These are phyloP conservation scores for Rhinocladiella similis DNA, from an alignment of 2,329 filamentous ascomycete genomes.

Conservation along the genomic window DNA sequence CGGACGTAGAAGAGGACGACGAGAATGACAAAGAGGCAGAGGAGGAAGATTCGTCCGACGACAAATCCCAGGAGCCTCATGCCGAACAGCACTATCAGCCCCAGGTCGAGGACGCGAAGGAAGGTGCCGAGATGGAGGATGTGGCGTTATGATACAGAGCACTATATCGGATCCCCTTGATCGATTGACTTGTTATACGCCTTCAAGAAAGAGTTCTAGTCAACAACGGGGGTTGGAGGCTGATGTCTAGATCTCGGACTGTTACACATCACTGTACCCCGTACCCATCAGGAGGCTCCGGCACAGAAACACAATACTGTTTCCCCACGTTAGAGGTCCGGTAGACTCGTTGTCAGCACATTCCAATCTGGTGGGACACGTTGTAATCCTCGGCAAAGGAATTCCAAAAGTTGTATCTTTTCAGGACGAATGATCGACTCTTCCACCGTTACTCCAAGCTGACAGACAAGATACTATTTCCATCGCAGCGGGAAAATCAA, in stretches of 20 bases:
- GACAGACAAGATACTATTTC: background rate
- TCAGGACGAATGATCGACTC: background rate
- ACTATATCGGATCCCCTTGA: background rate
- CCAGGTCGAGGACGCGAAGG: constrained; percentile 31
- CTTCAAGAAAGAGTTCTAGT: too few species aligned
- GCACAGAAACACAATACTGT: too few species aligned
- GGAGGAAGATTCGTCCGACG: constrained; percentile 9
- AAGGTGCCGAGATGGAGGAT: constrained; percentile 30
- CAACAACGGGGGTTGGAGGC: too few species aligned
- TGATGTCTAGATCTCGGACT: too few species aligned
- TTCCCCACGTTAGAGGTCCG: too few species aligned
- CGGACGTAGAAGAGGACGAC: constrained; percentile 20
- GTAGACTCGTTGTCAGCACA: background rate
- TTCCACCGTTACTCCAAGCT: background rate
- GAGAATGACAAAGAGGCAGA: constrained; percentile 16
- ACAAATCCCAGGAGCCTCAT: constrained; percentile 30
- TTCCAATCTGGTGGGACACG: background rate
- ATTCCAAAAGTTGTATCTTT: background rate
- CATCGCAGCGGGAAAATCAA: background rate
- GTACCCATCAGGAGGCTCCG: too few species aligned
- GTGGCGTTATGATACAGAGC: constrained; percentile 26
- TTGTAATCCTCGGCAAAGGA: background rate
- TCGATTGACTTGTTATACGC: too few species aligned
- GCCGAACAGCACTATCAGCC: constrained; percentile 13
- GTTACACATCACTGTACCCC: too few species aligned